A percentile compares a stretch with the other conserved stretches of the same genome.
phyloP scores from a whole-genome alignment of 495 filamentous ascomycete genomes.

The Delitschia confertaspora region DNA sequence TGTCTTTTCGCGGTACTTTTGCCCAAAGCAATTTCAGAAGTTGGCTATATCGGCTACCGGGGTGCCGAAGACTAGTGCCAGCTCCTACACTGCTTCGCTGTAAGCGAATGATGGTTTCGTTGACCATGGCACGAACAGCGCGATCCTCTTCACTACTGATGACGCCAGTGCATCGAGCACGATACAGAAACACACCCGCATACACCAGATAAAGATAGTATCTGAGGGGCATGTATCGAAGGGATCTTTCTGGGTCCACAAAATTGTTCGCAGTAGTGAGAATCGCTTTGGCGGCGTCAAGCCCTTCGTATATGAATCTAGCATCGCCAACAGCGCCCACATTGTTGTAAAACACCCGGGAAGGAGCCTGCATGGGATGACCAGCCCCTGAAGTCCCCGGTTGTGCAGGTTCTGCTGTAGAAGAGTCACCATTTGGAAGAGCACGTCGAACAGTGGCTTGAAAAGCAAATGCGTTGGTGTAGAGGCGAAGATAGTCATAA shows the following conservation, averaged over 20 bases:
- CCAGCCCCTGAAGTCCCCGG: conserved; percentile 3
- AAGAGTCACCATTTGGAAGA: conserved; percentile 33
- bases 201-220: conserved; percentile 44
- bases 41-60: conserved; percentile 47
- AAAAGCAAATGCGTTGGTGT: conserved; percentile 59
- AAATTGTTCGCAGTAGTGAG: conserved; percentile 35
- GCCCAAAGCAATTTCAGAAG: conserved; percentile 50
- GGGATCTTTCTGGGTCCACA: conserved; percentile 31
- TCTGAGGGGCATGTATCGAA: conserved; percentile 33
- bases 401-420: conserved; percentile 8
- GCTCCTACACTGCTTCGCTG: conserved; percentile 45
- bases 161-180: conserved; percentile 50
- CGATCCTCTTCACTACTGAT: conserved; percentile 45
- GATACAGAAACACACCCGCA: conserved; percentile 49
- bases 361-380: conserved; percentile 15
- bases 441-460: conserved; percentile 57
- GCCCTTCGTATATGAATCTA: conserved; percentile 35
- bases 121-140: conserved; percentile 45
- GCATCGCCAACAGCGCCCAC: conserved; percentile 33
- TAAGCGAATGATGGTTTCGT: conserved; percentile 43
- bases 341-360: conserved; percentile 35
- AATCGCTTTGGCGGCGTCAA: conserved; percentile 34
- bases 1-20: conserved; percentile 31
- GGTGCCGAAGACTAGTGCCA: conserved; percentile 36
- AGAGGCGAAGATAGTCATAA: conserved; percentile 56